Evolutionary conservation across 768 basidiomycete species (phyloP), one percentile per base, ranked within the genome.

Genomic region (Astraeus odoratus): DNA sequence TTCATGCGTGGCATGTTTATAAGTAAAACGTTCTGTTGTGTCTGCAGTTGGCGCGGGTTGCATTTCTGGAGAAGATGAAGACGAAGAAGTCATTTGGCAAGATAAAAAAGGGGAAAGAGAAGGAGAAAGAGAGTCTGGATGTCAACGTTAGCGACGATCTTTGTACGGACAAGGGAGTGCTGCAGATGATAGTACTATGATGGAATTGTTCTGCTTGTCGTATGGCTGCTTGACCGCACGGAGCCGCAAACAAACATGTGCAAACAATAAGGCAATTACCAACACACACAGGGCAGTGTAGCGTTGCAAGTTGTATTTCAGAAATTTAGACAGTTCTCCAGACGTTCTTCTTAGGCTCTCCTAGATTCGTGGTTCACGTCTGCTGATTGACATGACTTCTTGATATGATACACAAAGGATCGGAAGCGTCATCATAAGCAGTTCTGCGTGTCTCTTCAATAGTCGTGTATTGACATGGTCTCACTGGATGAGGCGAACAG

Each of bases 31-130:
- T 58, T 74, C 66, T 27, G 65, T 57, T 27, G 59, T 52, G 55
- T 64, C 64, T 43, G 63, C 57, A 39, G 68, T 61, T 46, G 74
- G 69, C 43, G 76, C 67, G 47, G 74, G 64, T 41, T 70, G 67
- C 52, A 83, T 77, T 72, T 87, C 84, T 51, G 84, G 83, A 34
- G 85, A 86, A 50, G 84, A 86, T 24, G 83, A 83, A 6, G 84
- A 84, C 37, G 85, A 85, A 23, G 83, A 83, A 25, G 83, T 72
- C 86, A 87, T 88, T 48, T 51, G 58, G 51, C 56, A 63, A 55
- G 41, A 42, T 44, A 49, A 42, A 48, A 48, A 51, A 57, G 46
- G 57, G 56, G 46, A 50, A 63, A 64, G 51, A 51, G 55, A 57
- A 57, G 30, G 52, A 57, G 55, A 60, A 59, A 52, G 59, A 59